Conservation (phyloP, 257 asterid species). For the Fraxinus americana region DNA sequence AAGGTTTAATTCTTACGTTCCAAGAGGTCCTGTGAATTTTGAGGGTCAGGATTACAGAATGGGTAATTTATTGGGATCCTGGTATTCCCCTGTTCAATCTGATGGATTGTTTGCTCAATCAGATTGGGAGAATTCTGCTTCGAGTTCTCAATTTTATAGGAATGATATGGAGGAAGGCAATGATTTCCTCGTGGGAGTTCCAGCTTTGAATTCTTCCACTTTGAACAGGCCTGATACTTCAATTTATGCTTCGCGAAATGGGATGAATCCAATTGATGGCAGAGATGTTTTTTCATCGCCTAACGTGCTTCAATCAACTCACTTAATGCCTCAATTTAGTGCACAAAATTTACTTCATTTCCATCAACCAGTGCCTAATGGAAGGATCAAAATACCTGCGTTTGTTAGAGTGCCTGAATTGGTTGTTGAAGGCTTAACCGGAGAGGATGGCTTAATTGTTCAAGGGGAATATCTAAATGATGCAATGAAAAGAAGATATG, state of each 20-base stretch:
- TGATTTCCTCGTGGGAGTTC: slow-evolving; percentile 40
- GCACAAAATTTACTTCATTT: slow-evolving; percentile 35
- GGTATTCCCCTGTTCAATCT: slow-evolving; percentile 26
- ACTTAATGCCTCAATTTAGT: slow-evolving; percentile 23
- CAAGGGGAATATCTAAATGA: slow-evolving; percentile 47
- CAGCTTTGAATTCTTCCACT: slow-evolving; percentile 31
- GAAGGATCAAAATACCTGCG: slow-evolving; percentile 38
- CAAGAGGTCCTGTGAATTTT: slow-evolving; percentile 31
- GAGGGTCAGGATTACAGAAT: slow-evolving; percentile 35
- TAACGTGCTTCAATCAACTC: slow-evolving; percentile 39
- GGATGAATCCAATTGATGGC: slow-evolving; percentile 36
- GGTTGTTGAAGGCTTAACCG: slow-evolving; percentile 33
- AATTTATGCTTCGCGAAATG: slow-evolving; percentile 32
- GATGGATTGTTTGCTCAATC: slow-evolving; percentile 37
- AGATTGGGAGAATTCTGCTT: slow-evolving; percentile 30
- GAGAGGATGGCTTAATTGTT: slow-evolving; percentile 53
- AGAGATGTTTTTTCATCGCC: slow-evolving; percentile 34
- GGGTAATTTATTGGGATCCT: slow-evolving; percentile 34
- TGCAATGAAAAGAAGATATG: slow-evolving; percentile 36
- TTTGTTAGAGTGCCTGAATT: slow-evolving; percentile 38
- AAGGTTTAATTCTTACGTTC: slow-evolving; percentile 37
- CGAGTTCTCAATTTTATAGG: slow-evolving; percentile 36
- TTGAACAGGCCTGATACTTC: slow-evolving; percentile 38
- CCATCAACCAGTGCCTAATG: slow-evolving; percentile 34
- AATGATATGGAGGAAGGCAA: slow-evolving; percentile 29